A percentile compares a stretch with the other conserved stretches of the same genome.
Evolutionary conservation across 768 basidiomycete species (phyloP).

Genomic region (Tricholoma terreum): DNA sequence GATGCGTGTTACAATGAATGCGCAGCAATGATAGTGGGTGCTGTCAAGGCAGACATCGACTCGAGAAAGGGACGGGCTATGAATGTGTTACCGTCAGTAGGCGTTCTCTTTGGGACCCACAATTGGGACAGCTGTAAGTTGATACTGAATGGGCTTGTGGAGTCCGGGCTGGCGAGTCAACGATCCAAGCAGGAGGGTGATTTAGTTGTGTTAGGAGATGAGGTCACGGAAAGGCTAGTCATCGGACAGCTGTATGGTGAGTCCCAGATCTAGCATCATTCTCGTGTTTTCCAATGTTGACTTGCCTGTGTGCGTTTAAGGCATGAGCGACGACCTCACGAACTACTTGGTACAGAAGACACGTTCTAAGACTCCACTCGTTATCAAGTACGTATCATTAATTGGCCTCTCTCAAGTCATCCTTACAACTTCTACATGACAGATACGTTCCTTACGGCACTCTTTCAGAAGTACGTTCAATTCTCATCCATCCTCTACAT

Average conservation of each 20-base stretch:
- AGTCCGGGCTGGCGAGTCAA: slow-evolving; percentile 49
- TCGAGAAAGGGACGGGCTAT: slow-evolving; percentile 3
- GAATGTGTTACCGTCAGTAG: slow-evolving; percentile 33
- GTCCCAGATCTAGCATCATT: slow-evolving; percentile 15
- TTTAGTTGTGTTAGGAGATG: slow-evolving; percentile 40
- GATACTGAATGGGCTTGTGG: slow-evolving; percentile 59
- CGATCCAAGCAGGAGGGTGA: slow-evolving; percentile 15
- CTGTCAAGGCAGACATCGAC: slow-evolving; percentile 51
- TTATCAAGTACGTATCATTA: slow-evolving; percentile 59
- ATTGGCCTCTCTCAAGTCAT: slow-evolving; percentile 3
- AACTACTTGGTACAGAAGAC: slow-evolving; percentile 61
- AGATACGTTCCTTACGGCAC: slow-evolving; percentile 77
- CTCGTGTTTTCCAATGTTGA: neutral
- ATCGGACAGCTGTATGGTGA: slow-evolving; percentile 84
- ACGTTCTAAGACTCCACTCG: slow-evolving; percentile 55
- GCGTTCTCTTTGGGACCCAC: slow-evolving; percentile 84
- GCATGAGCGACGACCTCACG: slow-evolving; percentile 84
- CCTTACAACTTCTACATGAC: neutral
- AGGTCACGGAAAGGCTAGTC: slow-evolving; percentile 61
- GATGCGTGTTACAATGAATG: slow-evolving; percentile 72
- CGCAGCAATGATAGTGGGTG: slow-evolving; percentile 50
- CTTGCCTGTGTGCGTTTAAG: slow-evolving; percentile 34
- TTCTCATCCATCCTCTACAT: neutral
- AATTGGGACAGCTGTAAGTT: slow-evolving; percentile 67
- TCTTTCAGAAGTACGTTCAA: slow-evolving; percentile 50